phyloP scores from a whole-genome alignment of 257 asterid species.

The Plantago elongata region DNA sequence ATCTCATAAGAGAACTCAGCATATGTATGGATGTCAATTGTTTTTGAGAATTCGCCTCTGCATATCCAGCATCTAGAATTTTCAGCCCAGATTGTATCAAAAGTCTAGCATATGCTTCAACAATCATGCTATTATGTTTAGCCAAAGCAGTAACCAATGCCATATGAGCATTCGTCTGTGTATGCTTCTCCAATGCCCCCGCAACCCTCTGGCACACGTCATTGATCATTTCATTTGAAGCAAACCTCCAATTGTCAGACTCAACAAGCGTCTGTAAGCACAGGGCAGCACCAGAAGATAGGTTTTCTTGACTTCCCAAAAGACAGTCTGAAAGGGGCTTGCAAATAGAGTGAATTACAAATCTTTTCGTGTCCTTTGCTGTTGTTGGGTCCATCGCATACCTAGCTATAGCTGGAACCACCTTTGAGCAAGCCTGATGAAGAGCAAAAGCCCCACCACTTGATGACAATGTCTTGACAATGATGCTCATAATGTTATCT shows the following conservation, averaged over 20 bases:
- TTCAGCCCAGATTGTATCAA: conserved; percentile 58
- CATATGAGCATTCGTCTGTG: conserved; percentile 74
- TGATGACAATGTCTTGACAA: conserved; percentile 61
- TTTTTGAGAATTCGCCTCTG: conserved; percentile 70
- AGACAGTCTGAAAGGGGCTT: conserved; percentile 86
- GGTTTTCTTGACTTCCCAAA: conserved; percentile 69
- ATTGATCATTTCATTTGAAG: conserved; percentile 76
- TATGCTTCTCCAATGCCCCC: conserved; percentile 76
- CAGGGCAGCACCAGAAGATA: conserved; percentile 92
- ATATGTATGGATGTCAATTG: conserved; percentile 80
- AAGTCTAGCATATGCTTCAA: conserved; percentile 85
- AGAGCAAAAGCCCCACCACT: conserved; percentile 94
- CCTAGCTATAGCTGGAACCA: conserved; percentile 88
- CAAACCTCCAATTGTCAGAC: conserved; percentile 87
- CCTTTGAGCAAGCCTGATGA: conserved; percentile 97
- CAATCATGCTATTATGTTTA: conserved; percentile 67
- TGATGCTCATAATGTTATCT: conserved; percentile 71
- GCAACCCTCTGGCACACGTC: conserved; percentile 92
- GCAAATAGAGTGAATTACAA: conserved; percentile 55
- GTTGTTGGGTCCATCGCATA: conserved; percentile 82
- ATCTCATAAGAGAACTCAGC: conserved; percentile 75
- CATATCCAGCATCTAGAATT: conserved; percentile 52
- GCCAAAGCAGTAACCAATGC: conserved; percentile 78
- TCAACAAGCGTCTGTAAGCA: conserved; percentile 83
- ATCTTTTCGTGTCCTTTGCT: conserved; percentile 60